These are phyloP conservation scores for Betula pendula DNA, from an alignment of 306 rosid genomes.

Conservation along the genomic window DNA sequence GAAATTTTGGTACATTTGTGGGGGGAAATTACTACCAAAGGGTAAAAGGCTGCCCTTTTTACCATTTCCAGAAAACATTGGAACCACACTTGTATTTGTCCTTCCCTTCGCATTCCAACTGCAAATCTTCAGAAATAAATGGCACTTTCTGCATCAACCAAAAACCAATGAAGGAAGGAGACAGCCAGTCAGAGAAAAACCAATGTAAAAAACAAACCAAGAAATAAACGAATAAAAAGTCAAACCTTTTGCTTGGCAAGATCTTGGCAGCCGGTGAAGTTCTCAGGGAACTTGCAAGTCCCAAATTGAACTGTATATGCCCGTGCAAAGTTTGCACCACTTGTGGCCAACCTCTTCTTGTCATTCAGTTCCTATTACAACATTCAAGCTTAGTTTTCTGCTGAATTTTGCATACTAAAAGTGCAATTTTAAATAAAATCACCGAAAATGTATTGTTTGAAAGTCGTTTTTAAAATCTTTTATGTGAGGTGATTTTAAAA, in stretches of 20 bases:
- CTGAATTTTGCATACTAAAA: too few relatives aligned
- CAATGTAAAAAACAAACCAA: neutral
- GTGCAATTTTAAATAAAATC: too few relatives aligned
- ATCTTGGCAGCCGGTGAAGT: slow-evolving; percentile 99
- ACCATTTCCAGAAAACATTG: slow-evolving; percentile 99
- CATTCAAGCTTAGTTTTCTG: neutral
- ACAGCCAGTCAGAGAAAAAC: neutral
- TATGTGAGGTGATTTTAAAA: too few relatives aligned
- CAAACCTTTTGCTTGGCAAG: slow-evolving; percentile 91
- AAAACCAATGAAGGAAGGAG: neutral
- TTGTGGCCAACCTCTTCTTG: slow-evolving; percentile 91
- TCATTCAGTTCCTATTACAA: slow-evolving; percentile 79
- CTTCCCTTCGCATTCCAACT: slow-evolving; percentile 85
- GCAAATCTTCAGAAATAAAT: slow-evolving; percentile 77
- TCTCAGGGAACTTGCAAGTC: slow-evolving; percentile 98
- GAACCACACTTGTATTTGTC: slow-evolving; percentile 99
- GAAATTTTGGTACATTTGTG: slow-evolving; percentile 33
- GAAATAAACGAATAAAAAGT: neutral
- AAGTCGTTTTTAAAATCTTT: too few relatives aligned
- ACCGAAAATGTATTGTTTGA: too few relatives aligned
- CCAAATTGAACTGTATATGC: slow-evolving; percentile 96
- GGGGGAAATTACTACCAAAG: neutral
- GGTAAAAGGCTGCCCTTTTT: slow-evolving; percentile 24
- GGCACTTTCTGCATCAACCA: slow-evolving; percentile 78
- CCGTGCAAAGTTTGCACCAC: slow-evolving; percentile 94